A percentile compares a stretch with the other conserved stretches of the same genome.
phyloP scores from a whole-genome alignment of 257 asterid species.

The Rauvolfia tetraphylla region DNA sequence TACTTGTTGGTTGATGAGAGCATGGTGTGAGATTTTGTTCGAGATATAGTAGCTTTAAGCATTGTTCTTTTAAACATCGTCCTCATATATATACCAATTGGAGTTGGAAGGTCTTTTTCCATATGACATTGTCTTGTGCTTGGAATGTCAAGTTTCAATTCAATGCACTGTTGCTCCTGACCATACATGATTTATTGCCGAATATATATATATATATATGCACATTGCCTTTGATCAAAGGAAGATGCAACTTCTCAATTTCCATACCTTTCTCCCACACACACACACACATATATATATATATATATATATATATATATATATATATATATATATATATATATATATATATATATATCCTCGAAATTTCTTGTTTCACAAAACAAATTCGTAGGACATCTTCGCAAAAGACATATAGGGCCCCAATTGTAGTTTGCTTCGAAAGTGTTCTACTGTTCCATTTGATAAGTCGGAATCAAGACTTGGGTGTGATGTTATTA shows the following conservation, averaged over 20 bases:
- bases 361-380: background rate
- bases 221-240: conserved; percentile 5
- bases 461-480: background rate
- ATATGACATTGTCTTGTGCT: conserved; percentile 26
- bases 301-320: conserved; percentile 16
- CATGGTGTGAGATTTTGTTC: conserved; percentile 29
- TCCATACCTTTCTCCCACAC: background rate
- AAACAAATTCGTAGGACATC: too few relatives aligned
- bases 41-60: conserved; percentile 20
- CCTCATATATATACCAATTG: conserved; percentile 3
- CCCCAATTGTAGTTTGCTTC: background rate
- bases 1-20: conserved; percentile 11
- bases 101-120: conserved; percentile 25
- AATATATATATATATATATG: conserved; percentile 15
- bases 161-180: conserved; percentile 30
- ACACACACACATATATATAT: too few relatives aligned
- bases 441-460: background rate
- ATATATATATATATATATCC: conserved; percentile 14
- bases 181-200: conserved; percentile 25
- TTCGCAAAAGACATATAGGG: background rate
- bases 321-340: conserved; percentile 14
- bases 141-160: conserved; percentile 26
- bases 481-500: conserved; percentile 6
- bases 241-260: conserved; percentile 13
- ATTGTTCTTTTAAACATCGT: conserved; percentile 13